Base-by-base conservation (phyloP, 768 basidiomycete species). In the Mycena filopes region DNA sequence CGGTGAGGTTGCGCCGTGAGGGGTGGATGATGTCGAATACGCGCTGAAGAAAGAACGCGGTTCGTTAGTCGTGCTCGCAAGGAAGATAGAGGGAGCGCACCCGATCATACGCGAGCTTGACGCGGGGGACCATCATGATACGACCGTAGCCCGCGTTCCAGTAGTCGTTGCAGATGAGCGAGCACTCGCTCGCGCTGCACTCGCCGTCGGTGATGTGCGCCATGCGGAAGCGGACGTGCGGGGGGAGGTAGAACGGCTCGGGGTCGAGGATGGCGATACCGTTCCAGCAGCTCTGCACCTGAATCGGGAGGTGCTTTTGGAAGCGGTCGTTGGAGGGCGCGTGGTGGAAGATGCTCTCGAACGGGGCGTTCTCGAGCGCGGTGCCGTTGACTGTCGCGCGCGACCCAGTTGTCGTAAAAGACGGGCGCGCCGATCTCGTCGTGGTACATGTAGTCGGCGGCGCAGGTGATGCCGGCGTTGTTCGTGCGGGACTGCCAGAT, bases 401-500 rank as follows among this genome's bases (percentile, higher is more conserved):
- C 96, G 23, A 99, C 97, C 97, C 97, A 99, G 77, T 96, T 97
- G 75, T 95, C 94, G 80, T 99, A 99, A 77, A 99, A 99, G 20
- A 98, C 96, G 1, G 97, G 97, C 0, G 94, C 84, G 16, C 88
- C 92, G 68, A 98, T 92, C 49, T 97, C 96, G 31, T 96, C 89
- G 80, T 99, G 98, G 80, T 93, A 99, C 95, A 99, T 99, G 81
- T 99, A 99, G 76, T 99, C 97, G 1, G 96, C 90, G 0, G 97
- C 98, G 72, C 98, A 99, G 12, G 98, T 99, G 76, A 99, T 97
- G 18, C 96, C 97, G 1, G 98, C 98, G 77, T 98, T 99, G 79
- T 99, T 96, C 60, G 81, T 78, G 54, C 98, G 84, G 72, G 87
- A 90, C 79, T 99, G 98, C 92, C 91, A 98, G 75, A 99, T 96